Conservation (phyloP, 192 early-diverging fungal species). For the Backusella macrospora region DNA sequence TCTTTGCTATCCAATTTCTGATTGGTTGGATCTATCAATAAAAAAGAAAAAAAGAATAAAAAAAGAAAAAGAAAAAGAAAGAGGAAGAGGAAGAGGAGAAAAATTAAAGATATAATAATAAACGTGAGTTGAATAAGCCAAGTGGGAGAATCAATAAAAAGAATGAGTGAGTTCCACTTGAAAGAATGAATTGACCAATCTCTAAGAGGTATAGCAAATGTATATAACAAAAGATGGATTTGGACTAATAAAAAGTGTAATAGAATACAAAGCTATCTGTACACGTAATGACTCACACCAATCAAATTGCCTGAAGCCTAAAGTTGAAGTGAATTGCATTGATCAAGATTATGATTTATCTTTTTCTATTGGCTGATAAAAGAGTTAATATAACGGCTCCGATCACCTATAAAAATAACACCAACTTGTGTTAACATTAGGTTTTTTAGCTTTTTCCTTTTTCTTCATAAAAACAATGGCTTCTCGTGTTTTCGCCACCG, state of each 20-base stretch:
- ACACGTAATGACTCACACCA: slow-evolving; percentile 36
- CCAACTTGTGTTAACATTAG: slow-evolving; percentile 3
- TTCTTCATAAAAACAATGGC: slow-evolving; percentile 26
- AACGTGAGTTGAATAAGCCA: no score
- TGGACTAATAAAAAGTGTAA: slow-evolving; percentile 12
- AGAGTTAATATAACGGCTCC: slow-evolving; percentile 2
- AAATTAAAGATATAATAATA: no score
- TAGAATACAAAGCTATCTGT: background rate
- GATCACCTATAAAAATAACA: slow-evolving; percentile 20
- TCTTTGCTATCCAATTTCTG: background rate
- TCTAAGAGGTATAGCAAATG: slow-evolving; percentile 5
- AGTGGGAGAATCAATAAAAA: background rate
- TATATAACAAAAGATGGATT: slow-evolving; percentile 14
- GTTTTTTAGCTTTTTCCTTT: slow-evolving; percentile 9
- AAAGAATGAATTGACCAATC: slow-evolving; percentile 1
- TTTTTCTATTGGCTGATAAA: slow-evolving; percentile 22
- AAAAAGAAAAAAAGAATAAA: background rate
- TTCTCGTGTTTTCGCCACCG: slow-evolving; percentile 39
- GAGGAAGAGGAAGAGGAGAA: background rate
- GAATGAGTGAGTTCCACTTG: background rate
- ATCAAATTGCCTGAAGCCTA: slow-evolving; percentile 6
- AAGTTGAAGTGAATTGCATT: slow-evolving; percentile 15
- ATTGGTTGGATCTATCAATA: background rate
- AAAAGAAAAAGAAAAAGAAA: background rate
- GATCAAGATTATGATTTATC: slow-evolving; percentile 13